These are phyloP conservation scores for Priceomyces carsonii DNA, from an alignment of 805 yeast species.

Conservation along the genomic window DNA sequence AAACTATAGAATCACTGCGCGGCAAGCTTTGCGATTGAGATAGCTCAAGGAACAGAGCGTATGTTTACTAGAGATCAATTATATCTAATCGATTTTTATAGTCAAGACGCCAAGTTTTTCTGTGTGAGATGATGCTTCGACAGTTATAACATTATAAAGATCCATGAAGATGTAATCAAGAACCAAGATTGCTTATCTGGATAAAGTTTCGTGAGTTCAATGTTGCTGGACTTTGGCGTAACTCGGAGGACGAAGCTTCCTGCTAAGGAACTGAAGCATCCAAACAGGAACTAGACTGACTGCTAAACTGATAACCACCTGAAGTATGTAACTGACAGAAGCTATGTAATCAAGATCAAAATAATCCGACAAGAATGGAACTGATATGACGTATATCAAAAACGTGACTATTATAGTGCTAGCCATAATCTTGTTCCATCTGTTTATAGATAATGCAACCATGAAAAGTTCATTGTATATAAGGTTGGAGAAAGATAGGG, in stretches of 20 bases:
- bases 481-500: conserved; percentile 77
- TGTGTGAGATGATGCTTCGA: too few relatives aligned
- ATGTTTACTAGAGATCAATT: too few relatives aligned
- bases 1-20: too few relatives aligned
- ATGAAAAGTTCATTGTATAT: conserved; percentile 84
- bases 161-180: too few relatives aligned
- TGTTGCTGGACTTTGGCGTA: conserved; percentile 95
- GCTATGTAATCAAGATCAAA: conserved; percentile 68
- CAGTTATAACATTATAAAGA: too few relatives aligned
- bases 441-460: conserved; percentile 90
- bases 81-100: too few relatives aligned
- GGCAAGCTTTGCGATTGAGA: too few relatives aligned
- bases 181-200: too few relatives aligned
- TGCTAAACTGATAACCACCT: conserved; percentile 58
- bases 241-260: conserved; percentile 86
- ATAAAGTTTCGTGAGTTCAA: too few relatives aligned
- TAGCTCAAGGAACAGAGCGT: too few relatives aligned
- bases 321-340: conserved; percentile 67
- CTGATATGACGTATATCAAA: conserved; percentile 62
- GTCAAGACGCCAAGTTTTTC: too few relatives aligned
- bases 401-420: conserved; percentile 71
- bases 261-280: conserved; percentile 73
- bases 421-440: conserved; percentile 85
- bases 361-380: conserved; percentile 88
- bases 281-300: conserved; percentile 87